phyloP scores from a whole-genome alignment of 257 asterid genomes.

The Solanum okadae region DNA sequence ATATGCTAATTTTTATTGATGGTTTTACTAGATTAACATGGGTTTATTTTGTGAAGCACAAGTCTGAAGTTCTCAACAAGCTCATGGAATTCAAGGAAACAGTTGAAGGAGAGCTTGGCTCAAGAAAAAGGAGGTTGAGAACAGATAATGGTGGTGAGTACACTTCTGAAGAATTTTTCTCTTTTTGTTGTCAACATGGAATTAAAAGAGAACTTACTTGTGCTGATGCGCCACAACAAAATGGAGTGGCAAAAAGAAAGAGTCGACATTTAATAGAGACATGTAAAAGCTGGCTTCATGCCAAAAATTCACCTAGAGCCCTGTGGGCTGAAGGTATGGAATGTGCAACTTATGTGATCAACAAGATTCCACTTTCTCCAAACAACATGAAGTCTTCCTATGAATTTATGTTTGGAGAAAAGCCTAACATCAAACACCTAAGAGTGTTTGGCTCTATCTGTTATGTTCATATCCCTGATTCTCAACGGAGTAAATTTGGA shows the following conservation, averaged over 20 bases:
- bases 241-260: neutral
- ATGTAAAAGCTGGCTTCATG: neutral
- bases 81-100: neutral
- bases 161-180: neutral
- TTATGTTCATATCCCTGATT: neutral
- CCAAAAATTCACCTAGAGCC: neutral
- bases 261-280: no score
- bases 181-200: neutral
- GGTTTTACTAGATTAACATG: neutral
- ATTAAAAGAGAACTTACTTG: neutral
- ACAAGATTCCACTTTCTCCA: neutral
- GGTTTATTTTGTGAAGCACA: neutral
- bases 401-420: neutral
- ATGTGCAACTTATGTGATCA: neutral
- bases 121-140: neutral
- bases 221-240: no score
- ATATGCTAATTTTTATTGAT: no score
- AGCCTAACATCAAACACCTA: neutral
- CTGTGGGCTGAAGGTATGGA: neutral
- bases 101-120: neutral
- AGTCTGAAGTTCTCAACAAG: neutral
- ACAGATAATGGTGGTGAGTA: neutral
- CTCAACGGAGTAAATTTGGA: neutral
- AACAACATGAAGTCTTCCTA: neutral
- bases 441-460: neutral